Conservation (phyloP, 2,329 filamentous ascomycete species). For the Curvularia verruculosa region DNA sequence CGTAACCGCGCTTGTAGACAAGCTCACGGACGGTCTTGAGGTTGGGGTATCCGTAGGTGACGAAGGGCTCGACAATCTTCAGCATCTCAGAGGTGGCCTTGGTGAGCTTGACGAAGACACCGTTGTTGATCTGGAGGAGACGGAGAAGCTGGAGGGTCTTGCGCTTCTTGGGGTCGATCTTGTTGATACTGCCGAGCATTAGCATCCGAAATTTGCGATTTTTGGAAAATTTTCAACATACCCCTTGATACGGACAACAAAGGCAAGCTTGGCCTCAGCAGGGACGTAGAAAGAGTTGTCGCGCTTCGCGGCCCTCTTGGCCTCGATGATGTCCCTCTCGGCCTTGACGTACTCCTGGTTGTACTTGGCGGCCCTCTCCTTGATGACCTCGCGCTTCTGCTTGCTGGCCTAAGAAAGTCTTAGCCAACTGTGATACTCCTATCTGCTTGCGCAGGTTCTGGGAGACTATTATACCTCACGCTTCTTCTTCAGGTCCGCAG, state of each 20-base stretch:
- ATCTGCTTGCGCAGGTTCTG: slow-evolving; percentile 44
- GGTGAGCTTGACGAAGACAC: slow-evolving; percentile 95
- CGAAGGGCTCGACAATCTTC: slow-evolving; percentile 96
- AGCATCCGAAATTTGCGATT: slow-evolving; percentile 1
- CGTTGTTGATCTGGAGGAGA: slow-evolving; percentile 99
- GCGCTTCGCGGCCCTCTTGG: slow-evolving; percentile 85
- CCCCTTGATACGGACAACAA: slow-evolving; percentile 99
- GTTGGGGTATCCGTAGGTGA: slow-evolving; percentile 99
- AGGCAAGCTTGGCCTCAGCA: slow-evolving; percentile 95
- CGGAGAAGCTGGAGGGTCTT: slow-evolving; percentile 99
- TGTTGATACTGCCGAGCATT: slow-evolving; percentile 83
- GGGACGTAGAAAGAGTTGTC: slow-evolving; percentile 94
- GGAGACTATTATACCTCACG: slow-evolving; percentile 78
- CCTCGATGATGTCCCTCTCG: slow-evolving; percentile 96
- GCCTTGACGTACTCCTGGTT: slow-evolving; percentile 98
- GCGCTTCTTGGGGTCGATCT: slow-evolving; percentile 99
- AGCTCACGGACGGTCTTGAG: slow-evolving; percentile 99
- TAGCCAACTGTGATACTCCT: slow-evolving; percentile 49
- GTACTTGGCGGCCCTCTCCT: slow-evolving; percentile 99
- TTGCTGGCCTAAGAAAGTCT: slow-evolving; percentile 81
- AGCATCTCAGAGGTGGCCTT: slow-evolving; percentile 98
- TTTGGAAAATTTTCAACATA: slow-evolving; percentile 51
- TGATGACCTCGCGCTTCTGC: slow-evolving; percentile 98
- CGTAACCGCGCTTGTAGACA: slow-evolving; percentile 97
- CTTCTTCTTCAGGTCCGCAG: slow-evolving; percentile 80